A percentile compares a stretch with the other conserved stretches of the same genome.
These are phyloP conservation scores for Phytophthora vignae DNA, from an alignment of 352 stramenopile genomes.

Conservation along the genomic window DNA sequence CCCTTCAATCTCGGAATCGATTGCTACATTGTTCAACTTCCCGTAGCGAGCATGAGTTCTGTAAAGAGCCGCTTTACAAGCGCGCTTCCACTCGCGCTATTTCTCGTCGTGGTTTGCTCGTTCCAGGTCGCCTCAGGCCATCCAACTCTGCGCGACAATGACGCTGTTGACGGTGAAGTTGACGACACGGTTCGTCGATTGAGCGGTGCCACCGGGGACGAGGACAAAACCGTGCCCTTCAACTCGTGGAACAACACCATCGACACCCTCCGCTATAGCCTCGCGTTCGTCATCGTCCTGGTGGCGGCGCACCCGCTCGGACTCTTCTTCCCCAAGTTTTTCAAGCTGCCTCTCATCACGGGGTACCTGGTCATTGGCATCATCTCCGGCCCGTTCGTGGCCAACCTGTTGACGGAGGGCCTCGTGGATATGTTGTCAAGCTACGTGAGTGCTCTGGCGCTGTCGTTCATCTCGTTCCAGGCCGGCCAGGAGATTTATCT, in stretches of 20 bases:
- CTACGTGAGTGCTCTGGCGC: slow-evolving; percentile 63
- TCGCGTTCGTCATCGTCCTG: slow-evolving; percentile 66
- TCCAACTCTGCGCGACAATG: slow-evolving; percentile 11
- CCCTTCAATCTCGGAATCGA: not conserved
- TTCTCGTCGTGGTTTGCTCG: not conserved
- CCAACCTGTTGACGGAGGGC: slow-evolving; percentile 48
- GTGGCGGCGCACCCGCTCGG: slow-evolving; percentile 62
- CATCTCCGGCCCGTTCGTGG: slow-evolving; percentile 58
- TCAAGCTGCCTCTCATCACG: slow-evolving; percentile 72
- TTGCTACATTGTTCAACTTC: not conserved
- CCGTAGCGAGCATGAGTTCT: not conserved
- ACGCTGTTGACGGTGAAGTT: not conserved
- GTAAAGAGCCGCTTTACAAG: not conserved
- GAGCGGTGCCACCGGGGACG: slow-evolving; percentile 28
- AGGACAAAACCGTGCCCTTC: slow-evolving; percentile 53
- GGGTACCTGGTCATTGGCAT: slow-evolving; percentile 71
- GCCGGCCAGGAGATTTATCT: slow-evolving; percentile 74
- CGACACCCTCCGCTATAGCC: slow-evolving; percentile 50
- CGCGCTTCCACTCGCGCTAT: not conserved
- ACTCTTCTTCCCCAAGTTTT: slow-evolving; percentile 63
- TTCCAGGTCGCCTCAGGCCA: slow-evolving; percentile 1
- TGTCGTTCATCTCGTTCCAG: slow-evolving; percentile 81
- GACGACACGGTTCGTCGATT: slow-evolving; percentile 19
- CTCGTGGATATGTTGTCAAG: slow-evolving; percentile 52
- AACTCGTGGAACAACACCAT: slow-evolving; percentile 46